Evolutionary conservation across 208 protist genomes (phyloP).

Genomic region (Acanthamoeba lenticulata): DNA sequence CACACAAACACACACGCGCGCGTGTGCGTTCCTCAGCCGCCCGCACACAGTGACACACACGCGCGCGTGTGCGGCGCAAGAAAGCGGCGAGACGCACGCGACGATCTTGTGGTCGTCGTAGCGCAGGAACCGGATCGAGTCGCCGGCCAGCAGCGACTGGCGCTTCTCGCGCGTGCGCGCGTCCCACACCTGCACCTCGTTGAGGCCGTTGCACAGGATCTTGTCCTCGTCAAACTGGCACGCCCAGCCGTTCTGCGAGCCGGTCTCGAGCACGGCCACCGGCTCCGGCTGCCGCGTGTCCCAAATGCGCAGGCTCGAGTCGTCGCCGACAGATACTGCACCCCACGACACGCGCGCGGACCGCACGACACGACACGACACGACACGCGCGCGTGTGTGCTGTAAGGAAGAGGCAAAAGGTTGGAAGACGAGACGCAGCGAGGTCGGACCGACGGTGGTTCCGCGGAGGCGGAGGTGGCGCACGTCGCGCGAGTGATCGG

Average conservation of each 20-base stretch:
- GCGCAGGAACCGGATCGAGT: not conserved
- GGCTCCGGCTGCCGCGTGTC: not conserved
- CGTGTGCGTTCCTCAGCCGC: not conserved
- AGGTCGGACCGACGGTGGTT: not conserved
- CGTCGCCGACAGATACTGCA: too few species aligned
- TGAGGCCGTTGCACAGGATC: not conserved
- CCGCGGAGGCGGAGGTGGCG: not conserved
- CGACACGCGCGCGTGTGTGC: too few species aligned
- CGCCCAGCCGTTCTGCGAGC: not conserved
- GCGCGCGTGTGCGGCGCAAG: not conserved
- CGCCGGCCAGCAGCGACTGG: not conserved
- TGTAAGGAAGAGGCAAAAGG: not conserved
- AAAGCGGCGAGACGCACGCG: not conserved
- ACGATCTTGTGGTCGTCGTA: not conserved
- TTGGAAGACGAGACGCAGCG: not conserved
- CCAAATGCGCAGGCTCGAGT: not conserved
- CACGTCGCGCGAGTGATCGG: not conserved
- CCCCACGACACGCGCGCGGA: too few species aligned
- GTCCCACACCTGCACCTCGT: not conserved
- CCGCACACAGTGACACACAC: not conserved
- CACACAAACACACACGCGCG: too few species aligned
- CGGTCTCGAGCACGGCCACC: not conserved
- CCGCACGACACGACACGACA: too few species aligned
- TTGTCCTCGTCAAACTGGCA: slow-evolving; percentile 16
- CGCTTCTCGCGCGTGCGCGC: not conserved